Evolutionary conservation across 2,329 filamentous ascomycete species (phyloP).

Genomic region (Hortaea werneckii): DNA sequence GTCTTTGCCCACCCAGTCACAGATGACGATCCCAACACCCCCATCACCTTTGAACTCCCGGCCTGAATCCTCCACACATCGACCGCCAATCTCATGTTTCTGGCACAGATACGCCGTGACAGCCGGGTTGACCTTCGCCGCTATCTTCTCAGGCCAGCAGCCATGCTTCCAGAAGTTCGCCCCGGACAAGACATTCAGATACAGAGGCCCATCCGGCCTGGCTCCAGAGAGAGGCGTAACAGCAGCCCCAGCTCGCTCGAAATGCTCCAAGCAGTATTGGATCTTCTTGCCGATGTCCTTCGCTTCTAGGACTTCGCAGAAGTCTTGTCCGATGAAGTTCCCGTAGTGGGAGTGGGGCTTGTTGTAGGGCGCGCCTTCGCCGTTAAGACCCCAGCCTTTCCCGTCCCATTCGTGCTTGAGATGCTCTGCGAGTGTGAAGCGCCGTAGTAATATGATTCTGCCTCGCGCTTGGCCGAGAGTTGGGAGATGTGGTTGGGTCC

Average conservation of each 20-base stretch:
- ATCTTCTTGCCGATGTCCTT: constrained; percentile 75
- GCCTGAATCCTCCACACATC: constrained; percentile 16
- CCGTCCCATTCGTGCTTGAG: constrained; percentile 44
- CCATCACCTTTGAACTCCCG: constrained; percentile 36
- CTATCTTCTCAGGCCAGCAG: constrained; percentile 91
- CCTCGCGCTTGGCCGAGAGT: constrained; percentile 69
- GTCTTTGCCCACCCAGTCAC: constrained; percentile 80
- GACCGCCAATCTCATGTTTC: constrained; percentile 35
- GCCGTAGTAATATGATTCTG: constrained; percentile 72
- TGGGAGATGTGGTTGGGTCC: constrained; percentile 65
- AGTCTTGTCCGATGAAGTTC: constrained; percentile 80
- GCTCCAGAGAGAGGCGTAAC: constrained; percentile 22
- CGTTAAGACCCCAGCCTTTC: constrained; percentile 49
- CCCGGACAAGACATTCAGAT: constrained; percentile 80
- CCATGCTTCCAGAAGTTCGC: constrained; percentile 89
- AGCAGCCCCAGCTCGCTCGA: constrained; percentile 52
- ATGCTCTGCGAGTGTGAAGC: constrained; percentile 54
- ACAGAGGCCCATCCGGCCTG: constrained; percentile 51
- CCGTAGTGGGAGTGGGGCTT: constrained; percentile 66
- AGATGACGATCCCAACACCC: constrained; percentile 78
- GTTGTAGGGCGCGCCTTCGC: constrained; percentile 73
- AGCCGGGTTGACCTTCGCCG: constrained; percentile 74
- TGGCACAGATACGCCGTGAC: constrained; percentile 49
- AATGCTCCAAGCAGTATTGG: constrained; percentile 58
- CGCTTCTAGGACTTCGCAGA: constrained; percentile 74